These are phyloP conservation scores for Phytopythium chamaehyphon DNA, from an alignment of 352 stramenopile genomes.

Conservation along the genomic window DNA sequence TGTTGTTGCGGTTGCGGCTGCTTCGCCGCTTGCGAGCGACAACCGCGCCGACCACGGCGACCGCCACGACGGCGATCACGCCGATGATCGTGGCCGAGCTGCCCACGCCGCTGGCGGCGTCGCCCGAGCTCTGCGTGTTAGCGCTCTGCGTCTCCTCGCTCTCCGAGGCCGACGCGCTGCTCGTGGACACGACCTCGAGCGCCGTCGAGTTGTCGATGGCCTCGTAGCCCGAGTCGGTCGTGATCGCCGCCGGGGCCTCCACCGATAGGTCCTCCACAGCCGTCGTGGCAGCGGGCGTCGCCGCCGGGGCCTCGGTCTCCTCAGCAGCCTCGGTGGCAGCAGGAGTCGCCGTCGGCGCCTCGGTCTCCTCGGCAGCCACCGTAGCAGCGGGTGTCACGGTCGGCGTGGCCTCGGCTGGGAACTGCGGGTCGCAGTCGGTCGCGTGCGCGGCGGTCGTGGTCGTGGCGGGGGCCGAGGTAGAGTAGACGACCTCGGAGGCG, in stretches of 20 bases:
- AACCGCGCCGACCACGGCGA: slow-evolving; percentile 24
- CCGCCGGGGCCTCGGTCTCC: slow-evolving; percentile 5
- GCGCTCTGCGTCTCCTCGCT: slow-evolving; percentile 16
- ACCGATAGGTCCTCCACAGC: background rate
- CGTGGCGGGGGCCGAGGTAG: slow-evolving; percentile 3
- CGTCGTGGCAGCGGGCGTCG: slow-evolving; percentile 9
- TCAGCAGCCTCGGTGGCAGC: background rate
- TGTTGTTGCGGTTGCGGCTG: slow-evolving; percentile 6
- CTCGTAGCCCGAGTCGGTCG: background rate
- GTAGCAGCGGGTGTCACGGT: slow-evolving; percentile 10
- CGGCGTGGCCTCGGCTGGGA: slow-evolving; percentile 20
- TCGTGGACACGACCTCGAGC: slow-evolving; percentile 11
- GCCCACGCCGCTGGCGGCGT: background rate
- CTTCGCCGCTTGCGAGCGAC: slow-evolving; percentile 20
- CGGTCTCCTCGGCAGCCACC: slow-evolving; percentile 1
- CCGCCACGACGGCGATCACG: slow-evolving; percentile 19
- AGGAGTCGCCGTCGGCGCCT: slow-evolving; percentile 5
- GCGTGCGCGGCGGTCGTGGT: slow-evolving; percentile 9
- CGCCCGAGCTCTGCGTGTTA: slow-evolving; percentile 21
- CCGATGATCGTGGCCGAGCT: background rate
- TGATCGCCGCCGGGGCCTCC: background rate
- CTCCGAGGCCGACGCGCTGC: slow-evolving; percentile 7
- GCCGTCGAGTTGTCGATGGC: slow-evolving; percentile 4
- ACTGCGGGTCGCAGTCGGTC: slow-evolving; percentile 31
- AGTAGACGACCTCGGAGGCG: slow-evolving; percentile 11